Percentiles rank a stretch among this genome's conserved stretches.
Evolutionary conservation across 1,284 basidiomycete genomes (phyloP).

Genomic region (Sporisorium iseilematis-ciliati): DNA sequence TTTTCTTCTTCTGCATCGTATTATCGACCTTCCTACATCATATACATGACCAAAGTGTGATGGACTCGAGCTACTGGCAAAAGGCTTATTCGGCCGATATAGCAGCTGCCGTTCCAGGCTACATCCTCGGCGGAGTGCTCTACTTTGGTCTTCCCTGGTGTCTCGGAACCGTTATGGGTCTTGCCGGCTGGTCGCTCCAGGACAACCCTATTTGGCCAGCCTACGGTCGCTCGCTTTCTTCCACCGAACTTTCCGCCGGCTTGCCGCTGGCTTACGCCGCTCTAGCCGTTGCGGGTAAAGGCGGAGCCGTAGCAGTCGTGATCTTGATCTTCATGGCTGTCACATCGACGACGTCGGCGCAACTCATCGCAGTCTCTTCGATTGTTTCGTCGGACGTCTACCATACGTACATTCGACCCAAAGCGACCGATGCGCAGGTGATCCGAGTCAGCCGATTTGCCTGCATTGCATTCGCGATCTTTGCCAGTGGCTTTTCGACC

Average conservation of each 20-base stretch:
- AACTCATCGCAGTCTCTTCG: conserved; percentile 60
- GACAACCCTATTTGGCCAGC: conserved; percentile 60
- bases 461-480: conserved; percentile 60
- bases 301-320: conserved; percentile 62
- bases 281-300: conserved; percentile 57
- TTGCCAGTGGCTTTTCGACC: conserved; percentile 48
- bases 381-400: conserved; percentile 61
- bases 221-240: conserved; percentile 44
- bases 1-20: not conserved
- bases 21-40: not conserved
- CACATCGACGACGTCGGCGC: conserved; percentile 58
- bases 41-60: conserved; percentile 5
- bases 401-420: conserved; percentile 57
- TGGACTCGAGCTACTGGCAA: conserved; percentile 64
- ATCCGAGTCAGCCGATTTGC: conserved; percentile 52
- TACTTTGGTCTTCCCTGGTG: conserved; percentile 67
- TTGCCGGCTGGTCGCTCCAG: conserved; percentile 49
- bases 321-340: conserved; percentile 64
- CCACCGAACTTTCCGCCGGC: conserved; percentile 50
- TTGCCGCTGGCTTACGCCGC: conserved; percentile 57
- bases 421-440: conserved; percentile 49
- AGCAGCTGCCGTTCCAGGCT: conserved; percentile 60
- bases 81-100: conserved; percentile 61
- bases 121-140: conserved; percentile 61
- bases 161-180: conserved; percentile 59